Conservation (phyloP, 2,329 filamentous ascomycete genomes). For the Aspergillus candidus region DNA sequence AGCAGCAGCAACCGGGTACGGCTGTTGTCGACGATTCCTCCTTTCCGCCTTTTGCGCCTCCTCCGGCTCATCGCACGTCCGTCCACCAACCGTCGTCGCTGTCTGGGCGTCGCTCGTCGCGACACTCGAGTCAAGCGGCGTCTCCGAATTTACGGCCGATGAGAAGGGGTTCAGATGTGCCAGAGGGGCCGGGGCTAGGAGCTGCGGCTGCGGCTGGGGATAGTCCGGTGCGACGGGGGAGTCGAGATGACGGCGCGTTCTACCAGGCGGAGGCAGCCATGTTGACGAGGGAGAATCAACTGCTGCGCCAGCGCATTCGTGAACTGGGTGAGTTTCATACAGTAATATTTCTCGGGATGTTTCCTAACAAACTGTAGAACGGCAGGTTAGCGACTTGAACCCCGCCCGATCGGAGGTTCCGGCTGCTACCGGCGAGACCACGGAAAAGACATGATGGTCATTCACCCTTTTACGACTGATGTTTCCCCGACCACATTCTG, state of each 20-base stretch:
- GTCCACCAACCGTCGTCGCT: constrained; percentile 28
- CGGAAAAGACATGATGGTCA: constrained; percentile 7
- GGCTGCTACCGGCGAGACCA: constrained; percentile 4
- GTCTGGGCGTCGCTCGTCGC: constrained; percentile 31
- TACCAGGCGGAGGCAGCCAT: constrained; percentile 45
- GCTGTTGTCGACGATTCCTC: constrained; percentile 40
- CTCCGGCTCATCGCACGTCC: constrained; percentile 26
- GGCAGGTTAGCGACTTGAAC: constrained; percentile 26
- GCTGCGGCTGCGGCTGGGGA: constrained; percentile 24
- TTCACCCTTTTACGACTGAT: too few species aligned
- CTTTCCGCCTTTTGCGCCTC: constrained; percentile 30
- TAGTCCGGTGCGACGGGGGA: constrained; percentile 29
- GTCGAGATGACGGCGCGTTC: constrained; percentile 42
- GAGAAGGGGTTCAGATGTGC: constrained; percentile 17
- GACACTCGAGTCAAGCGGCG: constrained; percentile 29
- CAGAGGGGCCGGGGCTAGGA: constrained; percentile 22
- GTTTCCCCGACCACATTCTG: too few species aligned
- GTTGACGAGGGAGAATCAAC: constrained; percentile 44
- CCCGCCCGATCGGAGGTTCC: constrained; percentile 5
- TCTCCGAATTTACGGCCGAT: constrained; percentile 35
- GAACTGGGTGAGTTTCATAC: constrained; percentile 36
- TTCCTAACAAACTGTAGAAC: constrained; percentile 18
- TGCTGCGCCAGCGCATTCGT: constrained; percentile 42
- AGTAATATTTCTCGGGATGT: background rate
- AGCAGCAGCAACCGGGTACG: constrained; percentile 27